Percentiles rank a stretch among this genome's conserved stretches.
phyloP scores from a whole-genome alignment of 2,329 filamentous ascomycete genomes.

The Metarhizium robertsii region DNA sequence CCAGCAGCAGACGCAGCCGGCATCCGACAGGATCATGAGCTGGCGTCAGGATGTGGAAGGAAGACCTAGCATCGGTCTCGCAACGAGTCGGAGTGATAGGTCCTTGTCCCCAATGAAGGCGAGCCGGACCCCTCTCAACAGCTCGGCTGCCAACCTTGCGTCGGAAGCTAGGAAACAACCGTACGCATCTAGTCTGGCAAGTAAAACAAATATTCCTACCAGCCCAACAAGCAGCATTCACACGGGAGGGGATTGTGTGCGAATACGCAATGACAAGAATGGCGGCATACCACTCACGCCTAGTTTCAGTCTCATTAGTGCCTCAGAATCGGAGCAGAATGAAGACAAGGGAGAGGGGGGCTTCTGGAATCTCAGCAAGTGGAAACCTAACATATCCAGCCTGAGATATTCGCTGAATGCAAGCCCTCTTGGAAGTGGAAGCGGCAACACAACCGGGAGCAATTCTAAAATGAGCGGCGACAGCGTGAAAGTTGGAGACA shows the following conservation, averaged over 20 bases:
- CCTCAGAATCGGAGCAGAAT: slow-evolving; percentile 24
- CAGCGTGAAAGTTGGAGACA: slow-evolving; percentile 24
- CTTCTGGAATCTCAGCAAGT: slow-evolving; percentile 51
- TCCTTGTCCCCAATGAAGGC: slow-evolving; percentile 46
- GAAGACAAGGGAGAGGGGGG: slow-evolving; percentile 32
- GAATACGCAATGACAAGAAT: slow-evolving; percentile 15
- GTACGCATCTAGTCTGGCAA: slow-evolving; percentile 22
- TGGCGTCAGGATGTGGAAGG: slow-evolving; percentile 67
- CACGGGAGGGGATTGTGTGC: slow-evolving; percentile 17
- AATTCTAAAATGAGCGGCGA: slow-evolving; percentile 18
- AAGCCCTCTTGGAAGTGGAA: slow-evolving; percentile 12
- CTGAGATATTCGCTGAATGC: slow-evolving; percentile 20
- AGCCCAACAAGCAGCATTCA: slow-evolving; percentile 30
- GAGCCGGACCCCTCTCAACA: slow-evolving; percentile 25
- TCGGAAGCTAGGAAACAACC: slow-evolving; percentile 37
- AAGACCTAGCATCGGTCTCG: slow-evolving; percentile 28
- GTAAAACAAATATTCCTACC: slow-evolving; percentile 14
- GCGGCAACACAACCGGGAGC: slow-evolving; percentile 3
- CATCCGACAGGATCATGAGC: slow-evolving; percentile 69
- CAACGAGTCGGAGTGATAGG: slow-evolving; percentile 38
- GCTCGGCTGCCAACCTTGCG: slow-evolving; percentile 29
- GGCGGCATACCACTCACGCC: slow-evolving; percentile 38
- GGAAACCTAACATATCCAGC: slow-evolving; percentile 33
- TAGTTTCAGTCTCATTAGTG: slow-evolving; percentile 40
- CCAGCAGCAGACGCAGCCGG: slow-evolving; percentile 20